phyloP scores from a whole-genome alignment of 345 rosid species.

The Gossypium rotundifolium region DNA sequence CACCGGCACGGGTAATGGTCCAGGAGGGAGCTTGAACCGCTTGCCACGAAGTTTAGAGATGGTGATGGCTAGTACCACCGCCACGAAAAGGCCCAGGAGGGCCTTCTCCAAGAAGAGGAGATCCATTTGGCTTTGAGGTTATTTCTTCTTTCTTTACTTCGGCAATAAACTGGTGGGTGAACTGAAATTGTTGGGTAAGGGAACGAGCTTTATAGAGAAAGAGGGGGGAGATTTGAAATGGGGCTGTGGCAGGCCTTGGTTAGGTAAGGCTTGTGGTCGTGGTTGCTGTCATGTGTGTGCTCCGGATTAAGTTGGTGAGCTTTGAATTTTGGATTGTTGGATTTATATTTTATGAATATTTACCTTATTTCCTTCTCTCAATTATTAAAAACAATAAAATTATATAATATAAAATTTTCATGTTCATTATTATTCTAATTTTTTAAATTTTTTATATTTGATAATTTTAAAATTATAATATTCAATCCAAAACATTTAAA shows the following conservation, averaged over 20 bases:
- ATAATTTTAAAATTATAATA: no score
- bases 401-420: no score
- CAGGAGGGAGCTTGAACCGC: slow-evolving; percentile 26
- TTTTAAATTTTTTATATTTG: no score
- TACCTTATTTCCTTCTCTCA: no score
- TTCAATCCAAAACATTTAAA: no score
- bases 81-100: slow-evolving; percentile 67
- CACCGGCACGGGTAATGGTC: slow-evolving; percentile 82
- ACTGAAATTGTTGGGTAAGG: not conserved
- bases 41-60: slow-evolving; percentile 83
- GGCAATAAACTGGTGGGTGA: not conserved
- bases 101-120: slow-evolving; percentile 77
- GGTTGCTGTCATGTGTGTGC: not conserved
- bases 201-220: not conserved
- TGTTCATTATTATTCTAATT: no score
- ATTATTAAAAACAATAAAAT: no score
- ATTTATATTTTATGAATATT: no score
- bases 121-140: slow-evolving; percentile 43
- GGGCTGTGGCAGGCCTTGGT: not conserved
- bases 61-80: slow-evolving; percentile 52
- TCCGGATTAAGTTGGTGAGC: not conserved
- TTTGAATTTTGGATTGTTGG: not conserved
- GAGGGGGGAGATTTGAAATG: not conserved
- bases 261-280: slow-evolving; percentile 7
- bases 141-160: no score